Evolutionary conservation across 129 eudicot genomes (phyloP).

Genomic region (Tagetes patula): DNA sequence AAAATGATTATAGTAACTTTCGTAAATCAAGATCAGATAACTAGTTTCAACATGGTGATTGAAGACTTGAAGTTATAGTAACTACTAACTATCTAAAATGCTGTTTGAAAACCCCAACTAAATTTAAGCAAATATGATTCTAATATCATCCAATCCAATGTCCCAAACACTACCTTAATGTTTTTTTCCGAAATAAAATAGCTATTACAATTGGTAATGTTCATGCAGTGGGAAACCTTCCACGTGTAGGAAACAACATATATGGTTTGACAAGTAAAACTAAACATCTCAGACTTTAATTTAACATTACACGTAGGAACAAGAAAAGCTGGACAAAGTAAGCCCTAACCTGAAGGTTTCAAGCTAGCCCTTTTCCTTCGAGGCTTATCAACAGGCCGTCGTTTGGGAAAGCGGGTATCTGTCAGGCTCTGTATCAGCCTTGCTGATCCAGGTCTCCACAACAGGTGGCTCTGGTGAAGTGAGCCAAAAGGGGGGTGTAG

Average conservation of each 20-base stretch:
- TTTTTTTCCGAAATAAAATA: neutral
- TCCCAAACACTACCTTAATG: neutral
- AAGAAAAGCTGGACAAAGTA: neutral
- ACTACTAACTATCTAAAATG: too few species aligned
- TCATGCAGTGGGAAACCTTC: neutral
- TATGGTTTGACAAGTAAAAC: neutral
- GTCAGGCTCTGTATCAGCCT: slow-evolving; percentile 64
- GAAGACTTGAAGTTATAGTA: too few species aligned
- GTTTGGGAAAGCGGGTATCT: slow-evolving; percentile 70
- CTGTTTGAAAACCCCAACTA: neutral
- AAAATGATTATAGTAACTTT: neutral
- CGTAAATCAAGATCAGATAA: neutral
- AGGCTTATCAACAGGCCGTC: slow-evolving; percentile 66
- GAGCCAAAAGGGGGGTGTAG: slow-evolving; percentile 34
- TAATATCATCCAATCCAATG: slow-evolving; percentile 6
- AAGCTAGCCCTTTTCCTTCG: slow-evolving; percentile 72
- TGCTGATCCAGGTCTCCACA: slow-evolving; percentile 45
- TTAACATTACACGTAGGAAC: too few species aligned
- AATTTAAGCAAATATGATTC: neutral
- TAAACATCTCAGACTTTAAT: neutral
- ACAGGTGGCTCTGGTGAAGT: slow-evolving; percentile 33
- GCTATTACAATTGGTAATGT: neutral
- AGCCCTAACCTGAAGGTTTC: slow-evolving; percentile 64
- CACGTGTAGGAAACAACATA: neutral
- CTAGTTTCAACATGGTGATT: neutral